These are phyloP conservation scores for Ensete glaucum DNA, from an alignment of 176 grass and related monocot species.

Conservation along the genomic window DNA sequence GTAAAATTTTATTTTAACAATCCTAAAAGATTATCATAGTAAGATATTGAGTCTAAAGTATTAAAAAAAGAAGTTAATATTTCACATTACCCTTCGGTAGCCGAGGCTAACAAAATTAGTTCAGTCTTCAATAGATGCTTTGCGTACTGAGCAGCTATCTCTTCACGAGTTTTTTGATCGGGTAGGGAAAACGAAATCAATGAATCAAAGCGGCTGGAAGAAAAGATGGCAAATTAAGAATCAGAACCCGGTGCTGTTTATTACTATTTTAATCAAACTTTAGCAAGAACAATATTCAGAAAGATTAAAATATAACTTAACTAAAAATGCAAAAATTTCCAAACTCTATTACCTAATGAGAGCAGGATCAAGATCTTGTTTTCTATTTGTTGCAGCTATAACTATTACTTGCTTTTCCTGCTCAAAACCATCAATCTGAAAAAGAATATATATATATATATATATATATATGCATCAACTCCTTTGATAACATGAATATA, in stretches of 20 bases:
- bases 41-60: neutral
- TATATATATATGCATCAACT: neutral
- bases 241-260: neutral
- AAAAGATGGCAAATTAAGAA: slow-evolving; percentile 10
- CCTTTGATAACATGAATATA: neutral
- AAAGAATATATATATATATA: neutral
- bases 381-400: slow-evolving; percentile 99
- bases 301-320: neutral
- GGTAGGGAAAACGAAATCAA: slow-evolving; percentile 71
- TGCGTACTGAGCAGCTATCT: slow-evolving; percentile 85
- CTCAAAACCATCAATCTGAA: slow-evolving; percentile 95
- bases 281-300: neutral
- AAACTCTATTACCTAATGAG: slow-evolving; percentile 56
- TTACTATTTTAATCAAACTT: neutral
- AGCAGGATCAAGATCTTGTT: slow-evolving; percentile 90
- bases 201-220: slow-evolving; percentile 95
- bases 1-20: neutral
- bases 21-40: neutral
- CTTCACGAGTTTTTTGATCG: slow-evolving; percentile 58
- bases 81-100: slow-evolving; percentile 65
- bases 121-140: slow-evolving; percentile 71
- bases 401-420: slow-evolving; percentile 76
- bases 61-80: neutral
- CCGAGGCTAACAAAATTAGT: slow-evolving; percentile 53
- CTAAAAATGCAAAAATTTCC: neutral